Evolutionary conservation across 2,329 filamentous ascomycete species (phyloP), one percentile per base, ranked within the genome.

Genomic region (Ophiocordyceps camponoti-saundersi): DNA sequence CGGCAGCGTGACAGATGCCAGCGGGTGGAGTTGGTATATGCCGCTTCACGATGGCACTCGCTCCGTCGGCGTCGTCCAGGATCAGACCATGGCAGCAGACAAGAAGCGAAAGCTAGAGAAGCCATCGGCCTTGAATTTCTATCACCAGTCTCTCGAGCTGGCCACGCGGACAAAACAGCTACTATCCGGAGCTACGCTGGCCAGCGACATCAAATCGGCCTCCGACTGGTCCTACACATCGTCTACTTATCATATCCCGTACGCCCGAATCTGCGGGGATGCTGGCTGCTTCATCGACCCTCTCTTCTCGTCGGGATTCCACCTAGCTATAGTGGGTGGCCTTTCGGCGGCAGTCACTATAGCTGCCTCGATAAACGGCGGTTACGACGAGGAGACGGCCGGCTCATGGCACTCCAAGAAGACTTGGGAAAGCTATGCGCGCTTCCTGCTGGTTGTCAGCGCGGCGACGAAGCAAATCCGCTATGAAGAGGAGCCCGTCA

Each of bases 11-110:
- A 13, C 22, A 58, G 69, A 73, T 53, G 61, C 47, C 2, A 72
- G 66, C 48, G 71, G 71, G 13, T 75, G 70, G 71, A 55, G 49
- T 15, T 75, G 70, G 70, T 57, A 59, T 44, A 73, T 75, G 46
- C 71, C 71, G 0, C 55, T 74, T 1, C 69, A 73, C 53, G 57
- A 72, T 50, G 66, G 62, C 13, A 70, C 61, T 3, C 46, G 50
- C 3, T 71, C 68, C 0, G 61, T 71, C 1, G 68, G 68, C 13
- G 53, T 70, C 7, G 66, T 70, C 6, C 56, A 57, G 51, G 61
- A 62, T 48, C 66, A 71, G 53, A 54, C 66, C 8, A 29, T 65
- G 6, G 52, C 58, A 13, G 45, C 47, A 0, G 64, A 62, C 51
- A 70, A 68, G 45, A 42, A 64, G 45, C 41, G 48, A 34, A 23